Conservation (phyloP, 805 yeast genomes). For the Nakazawaea wyomingensis region DNA sequence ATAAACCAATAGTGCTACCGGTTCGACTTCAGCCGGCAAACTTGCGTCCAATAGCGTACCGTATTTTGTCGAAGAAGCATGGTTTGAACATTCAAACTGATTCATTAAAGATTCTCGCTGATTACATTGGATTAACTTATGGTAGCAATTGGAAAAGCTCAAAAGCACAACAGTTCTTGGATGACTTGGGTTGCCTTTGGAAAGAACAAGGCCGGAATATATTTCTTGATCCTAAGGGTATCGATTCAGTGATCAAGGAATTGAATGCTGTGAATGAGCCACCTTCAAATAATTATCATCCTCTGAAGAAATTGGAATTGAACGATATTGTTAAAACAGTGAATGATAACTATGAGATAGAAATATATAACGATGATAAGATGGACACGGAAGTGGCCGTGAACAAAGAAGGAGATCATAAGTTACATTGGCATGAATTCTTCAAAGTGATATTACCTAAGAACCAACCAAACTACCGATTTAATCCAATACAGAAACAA, state of each 20-base stretch:
- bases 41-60: slow-evolving; percentile 85
- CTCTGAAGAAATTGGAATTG: slow-evolving; percentile 8
- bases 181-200: slow-evolving; percentile 78
- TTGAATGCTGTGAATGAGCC: slow-evolving; percentile 14
- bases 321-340: slow-evolving; percentile 12
- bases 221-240: slow-evolving; percentile 74
- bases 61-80: slow-evolving; percentile 85
- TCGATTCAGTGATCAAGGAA: slow-evolving; percentile 61
- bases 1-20: slow-evolving; percentile 9
- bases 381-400: not conserved
- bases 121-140: slow-evolving; percentile 66
- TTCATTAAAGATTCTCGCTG: slow-evolving; percentile 70
- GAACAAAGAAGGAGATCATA: not conserved
- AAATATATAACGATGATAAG: slow-evolving; percentile 7
- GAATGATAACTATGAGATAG: slow-evolving; percentile 5
- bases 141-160: slow-evolving; percentile 85
- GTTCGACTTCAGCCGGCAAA: slow-evolving; percentile 63
- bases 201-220: slow-evolving; percentile 84
- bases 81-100: slow-evolving; percentile 86
- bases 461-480: slow-evolving; percentile 59
- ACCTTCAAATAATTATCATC: not conserved
- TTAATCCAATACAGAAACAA: slow-evolving; percentile 58
- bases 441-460: slow-evolving; percentile 61
- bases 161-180: slow-evolving; percentile 58
- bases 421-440: slow-evolving; percentile 66